A percentile compares a stretch with the other conserved stretches of the same genome.
phyloP scores from a whole-genome alignment of 495 filamentous ascomycete species.

The Stereocaulon alpinum region DNA sequence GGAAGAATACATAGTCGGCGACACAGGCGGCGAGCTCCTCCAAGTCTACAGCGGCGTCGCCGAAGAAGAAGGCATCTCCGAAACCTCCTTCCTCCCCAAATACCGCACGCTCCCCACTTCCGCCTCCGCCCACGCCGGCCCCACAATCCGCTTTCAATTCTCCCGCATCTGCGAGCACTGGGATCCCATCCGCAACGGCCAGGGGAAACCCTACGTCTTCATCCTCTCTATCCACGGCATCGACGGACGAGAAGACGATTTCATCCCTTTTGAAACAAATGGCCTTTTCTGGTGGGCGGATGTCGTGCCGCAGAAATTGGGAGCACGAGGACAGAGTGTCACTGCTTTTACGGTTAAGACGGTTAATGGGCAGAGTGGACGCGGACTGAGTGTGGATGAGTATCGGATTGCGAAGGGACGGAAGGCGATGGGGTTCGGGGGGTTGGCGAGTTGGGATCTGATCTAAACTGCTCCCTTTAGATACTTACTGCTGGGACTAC shows the following conservation, averaged over 20 bases:
- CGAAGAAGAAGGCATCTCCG: constrained; percentile 52
- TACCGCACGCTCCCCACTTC: constrained; percentile 46
- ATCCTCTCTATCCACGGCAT: constrained; percentile 53
- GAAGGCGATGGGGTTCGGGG: constrained; percentile 49
- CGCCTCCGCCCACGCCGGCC: constrained; percentile 32
- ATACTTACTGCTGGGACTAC: no score
- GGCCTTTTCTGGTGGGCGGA: constrained; percentile 68
- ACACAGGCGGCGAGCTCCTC: constrained; percentile 35
- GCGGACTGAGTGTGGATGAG: constrained; percentile 58
- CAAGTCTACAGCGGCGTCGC: constrained; percentile 41
- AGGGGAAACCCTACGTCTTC: constrained; percentile 52
- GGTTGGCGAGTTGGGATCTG: constrained; percentile 62
- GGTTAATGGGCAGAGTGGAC: constrained; percentile 51
- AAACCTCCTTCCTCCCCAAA: constrained; percentile 49
- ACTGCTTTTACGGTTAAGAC: constrained; percentile 51
- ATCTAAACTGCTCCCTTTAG: constrained; percentile 27
- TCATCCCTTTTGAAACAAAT: constrained; percentile 55
- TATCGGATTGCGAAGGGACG: constrained; percentile 50
- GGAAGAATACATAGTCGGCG: constrained; percentile 67
- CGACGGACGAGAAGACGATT: constrained; percentile 57
- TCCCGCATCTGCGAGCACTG: constrained; percentile 68
- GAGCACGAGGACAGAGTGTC: constrained; percentile 56
- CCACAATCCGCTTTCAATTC: constrained; percentile 64
- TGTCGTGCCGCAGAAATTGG: constrained; percentile 52
- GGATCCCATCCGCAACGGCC: constrained; percentile 54